A percentile compares a stretch with the other conserved stretches of the same genome.
phyloP scores from a whole-genome alignment of 805 yeast genomes.

The Candida insectalens region DNA sequence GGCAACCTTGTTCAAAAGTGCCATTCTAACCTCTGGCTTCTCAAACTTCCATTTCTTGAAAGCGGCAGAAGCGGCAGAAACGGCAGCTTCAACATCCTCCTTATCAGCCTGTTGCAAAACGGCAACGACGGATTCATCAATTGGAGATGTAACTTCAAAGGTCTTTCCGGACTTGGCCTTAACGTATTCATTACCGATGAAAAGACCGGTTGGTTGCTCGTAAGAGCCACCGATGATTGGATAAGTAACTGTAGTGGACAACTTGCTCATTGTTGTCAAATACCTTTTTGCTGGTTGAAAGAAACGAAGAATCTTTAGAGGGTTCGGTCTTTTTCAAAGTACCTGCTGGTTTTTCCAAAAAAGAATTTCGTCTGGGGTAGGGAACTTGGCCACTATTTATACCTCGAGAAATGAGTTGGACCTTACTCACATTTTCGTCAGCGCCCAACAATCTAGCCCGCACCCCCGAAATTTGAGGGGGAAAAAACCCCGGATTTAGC shows the following conservation, averaged over 20 bases:
- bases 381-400: too few relatives aligned
- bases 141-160: conserved; percentile 41
- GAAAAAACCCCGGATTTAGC: too few relatives aligned
- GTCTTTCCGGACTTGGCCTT: conserved; percentile 38
- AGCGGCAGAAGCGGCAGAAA: conserved; percentile 55
- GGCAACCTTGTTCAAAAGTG: conserved; percentile 48
- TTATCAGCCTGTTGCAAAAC: conserved; percentile 44
- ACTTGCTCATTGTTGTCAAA: background rate
- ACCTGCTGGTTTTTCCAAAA: too few relatives aligned
- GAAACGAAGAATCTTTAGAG: too few relatives aligned
- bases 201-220: conserved; percentile 51
- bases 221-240: conserved; percentile 59
- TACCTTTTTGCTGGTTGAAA: background rate
- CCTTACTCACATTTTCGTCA: too few relatives aligned
- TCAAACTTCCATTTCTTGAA: conserved; percentile 50
- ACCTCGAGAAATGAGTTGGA: too few relatives aligned
- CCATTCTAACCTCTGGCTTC: conserved; percentile 49
- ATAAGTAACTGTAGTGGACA: conserved; percentile 28
- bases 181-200: conserved; percentile 50
- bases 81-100: conserved; percentile 63
- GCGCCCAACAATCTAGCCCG: too few relatives aligned
- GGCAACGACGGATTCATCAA: conserved; percentile 42
- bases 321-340: too few relatives aligned
- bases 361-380: too few relatives aligned
- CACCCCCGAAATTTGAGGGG: too few relatives aligned